These are phyloP conservation scores for Thelephora terrestris DNA, from an alignment of 1,284 basidiomycete species.

Conservation along the genomic window DNA sequence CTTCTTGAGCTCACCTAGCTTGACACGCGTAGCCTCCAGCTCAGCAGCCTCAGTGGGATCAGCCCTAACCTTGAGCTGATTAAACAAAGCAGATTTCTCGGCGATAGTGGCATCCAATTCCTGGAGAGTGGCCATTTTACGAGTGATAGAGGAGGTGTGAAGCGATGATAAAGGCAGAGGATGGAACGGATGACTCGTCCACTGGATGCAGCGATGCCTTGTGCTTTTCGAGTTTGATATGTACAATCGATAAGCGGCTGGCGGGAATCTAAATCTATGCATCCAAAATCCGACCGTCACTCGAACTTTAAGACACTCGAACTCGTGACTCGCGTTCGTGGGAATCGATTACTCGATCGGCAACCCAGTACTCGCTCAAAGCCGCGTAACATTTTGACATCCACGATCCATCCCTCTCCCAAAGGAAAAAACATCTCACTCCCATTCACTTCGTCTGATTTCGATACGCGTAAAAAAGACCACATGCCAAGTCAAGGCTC, in stretches of 20 bases:
- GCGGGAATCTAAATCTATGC: slow-evolving; percentile 5
- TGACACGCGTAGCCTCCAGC: slow-evolving; percentile 59
- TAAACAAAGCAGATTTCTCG: slow-evolving; percentile 42
- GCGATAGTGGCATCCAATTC: slow-evolving; percentile 40
- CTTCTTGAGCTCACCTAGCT: slow-evolving; percentile 60
- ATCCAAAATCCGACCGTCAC: slow-evolving; percentile 3
- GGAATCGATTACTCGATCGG: neutral
- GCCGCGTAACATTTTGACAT: no score
- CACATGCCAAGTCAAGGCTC: slow-evolving; percentile 3
- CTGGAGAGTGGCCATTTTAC: slow-evolving; percentile 27
- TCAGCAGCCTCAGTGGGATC: slow-evolving; percentile 29
- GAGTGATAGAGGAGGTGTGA: slow-evolving; percentile 3
- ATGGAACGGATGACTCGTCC: slow-evolving; percentile 1
- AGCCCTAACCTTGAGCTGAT: slow-evolving; percentile 47
- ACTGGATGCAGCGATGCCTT: slow-evolving; percentile 1
- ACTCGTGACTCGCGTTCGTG: neutral
- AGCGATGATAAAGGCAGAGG: slow-evolving; percentile 6
- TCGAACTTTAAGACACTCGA: neutral
- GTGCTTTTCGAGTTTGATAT: neutral
- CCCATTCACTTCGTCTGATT: no score
- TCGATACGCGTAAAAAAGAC: neutral
- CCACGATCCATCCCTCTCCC: neutral
- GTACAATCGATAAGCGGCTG: slow-evolving; percentile 5
- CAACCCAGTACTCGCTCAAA: neutral
- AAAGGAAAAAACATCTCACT: no score